A percentile compares a stretch with the other conserved stretches of the same genome.
Conservation (phyloP, 106 monocot genomes). For the Apostasia ramifera region DNA sequence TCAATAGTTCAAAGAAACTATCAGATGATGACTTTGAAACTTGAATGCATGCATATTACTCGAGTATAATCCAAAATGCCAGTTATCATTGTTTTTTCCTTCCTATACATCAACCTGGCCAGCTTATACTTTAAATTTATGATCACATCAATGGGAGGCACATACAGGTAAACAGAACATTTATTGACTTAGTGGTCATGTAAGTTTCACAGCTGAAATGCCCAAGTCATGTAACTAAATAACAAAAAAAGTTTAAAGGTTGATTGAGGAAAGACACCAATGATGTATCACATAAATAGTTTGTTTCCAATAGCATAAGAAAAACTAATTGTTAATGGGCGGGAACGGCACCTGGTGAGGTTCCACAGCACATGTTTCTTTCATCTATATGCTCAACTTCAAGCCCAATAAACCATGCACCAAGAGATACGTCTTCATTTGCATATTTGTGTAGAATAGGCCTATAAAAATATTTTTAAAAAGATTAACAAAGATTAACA, state of each 20-base stretch:
- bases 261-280: background rate
- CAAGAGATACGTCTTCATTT: constrained; percentile 80
- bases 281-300: background rate
- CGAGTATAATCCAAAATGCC: no score
- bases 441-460: constrained; percentile 80
- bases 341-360: constrained; percentile 45
- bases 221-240: background rate
- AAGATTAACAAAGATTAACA: background rate
- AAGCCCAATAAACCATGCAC: constrained; percentile 83
- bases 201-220: background rate
- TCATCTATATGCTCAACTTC: constrained; percentile 84
- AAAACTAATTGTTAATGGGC: background rate
- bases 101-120: no score
- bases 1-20: no score
- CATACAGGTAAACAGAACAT: background rate
- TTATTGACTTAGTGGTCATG: background rate
- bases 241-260: background rate
- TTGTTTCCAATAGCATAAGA: background rate
- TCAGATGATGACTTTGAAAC: no score
- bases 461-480: constrained; percentile 14
- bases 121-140: no score
- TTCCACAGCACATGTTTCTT: constrained; percentile 74
- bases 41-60: no score
- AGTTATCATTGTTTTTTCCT: no score
- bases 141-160: no score